Conservation (phyloP, 2,329 filamentous ascomycete genomes). For the Paracoccidioides brasiliensis region DNA sequence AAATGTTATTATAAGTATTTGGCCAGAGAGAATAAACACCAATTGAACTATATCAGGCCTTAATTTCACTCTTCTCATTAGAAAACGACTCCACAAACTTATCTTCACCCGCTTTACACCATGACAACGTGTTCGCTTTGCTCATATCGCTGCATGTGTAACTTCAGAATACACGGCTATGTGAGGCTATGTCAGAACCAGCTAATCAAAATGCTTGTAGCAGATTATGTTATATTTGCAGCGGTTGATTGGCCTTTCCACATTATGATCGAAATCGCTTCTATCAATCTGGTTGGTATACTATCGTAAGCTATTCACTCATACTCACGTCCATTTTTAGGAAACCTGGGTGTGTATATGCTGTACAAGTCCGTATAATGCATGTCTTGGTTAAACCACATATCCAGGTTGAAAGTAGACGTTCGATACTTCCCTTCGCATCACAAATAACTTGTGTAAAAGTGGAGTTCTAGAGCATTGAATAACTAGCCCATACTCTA, state of each 20-base stretch:
- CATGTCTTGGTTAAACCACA: neutral
- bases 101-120: too few species aligned
- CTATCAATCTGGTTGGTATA: neutral
- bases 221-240: neutral
- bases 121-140: neutral
- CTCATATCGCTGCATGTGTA: neutral
- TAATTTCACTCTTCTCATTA: too few species aligned
- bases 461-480: neutral
- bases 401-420: neutral
- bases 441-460: neutral
- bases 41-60: too few species aligned
- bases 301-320: neutral
- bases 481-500: neutral
- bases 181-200: neutral
- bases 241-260: neutral
- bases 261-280: too few species aligned
- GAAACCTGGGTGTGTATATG: neutral
- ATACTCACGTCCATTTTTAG: neutral
- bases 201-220: neutral
- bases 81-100: too few species aligned
- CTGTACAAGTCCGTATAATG: neutral
- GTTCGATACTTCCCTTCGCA: neutral
- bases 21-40: too few species aligned
- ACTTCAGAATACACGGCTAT: neutral
- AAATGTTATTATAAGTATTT: too few species aligned